Percentiles rank a stretch among this genome's conserved stretches.
Evolutionary conservation across 2,329 filamentous ascomycete genomes (phyloP).

Genomic region (Neofusicoccum parvum): DNA sequence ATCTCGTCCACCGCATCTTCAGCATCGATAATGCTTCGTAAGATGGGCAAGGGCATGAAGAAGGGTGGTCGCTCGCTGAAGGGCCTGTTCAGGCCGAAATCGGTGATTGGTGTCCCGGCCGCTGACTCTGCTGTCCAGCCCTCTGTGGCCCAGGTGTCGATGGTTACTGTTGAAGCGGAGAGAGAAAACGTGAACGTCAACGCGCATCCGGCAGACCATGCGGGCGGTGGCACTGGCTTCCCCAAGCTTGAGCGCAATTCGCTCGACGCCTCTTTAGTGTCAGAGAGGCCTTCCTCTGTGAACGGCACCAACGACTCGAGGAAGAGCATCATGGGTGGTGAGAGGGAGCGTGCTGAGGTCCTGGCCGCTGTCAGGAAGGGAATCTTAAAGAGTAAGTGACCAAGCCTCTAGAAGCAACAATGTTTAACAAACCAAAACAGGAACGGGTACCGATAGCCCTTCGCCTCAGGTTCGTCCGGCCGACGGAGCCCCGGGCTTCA

Average conservation of each 20-base stretch:
- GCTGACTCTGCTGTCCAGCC: slow-evolving; percentile 68
- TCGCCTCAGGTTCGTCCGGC: slow-evolving; percentile 67
- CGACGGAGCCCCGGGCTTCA: slow-evolving; percentile 55
- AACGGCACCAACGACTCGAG: slow-evolving; percentile 57
- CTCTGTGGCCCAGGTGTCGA: slow-evolving; percentile 83
- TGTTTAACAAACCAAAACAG: slow-evolving; percentile 39
- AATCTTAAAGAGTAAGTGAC: slow-evolving; percentile 80
- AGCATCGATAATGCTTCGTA: slow-evolving; percentile 90
- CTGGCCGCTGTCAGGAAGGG: slow-evolving; percentile 92
- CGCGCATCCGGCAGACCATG: slow-evolving; percentile 66
- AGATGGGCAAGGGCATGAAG: slow-evolving; percentile 99
- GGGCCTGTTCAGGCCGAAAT: slow-evolving; percentile 93
- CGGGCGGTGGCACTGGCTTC: slow-evolving; percentile 75
- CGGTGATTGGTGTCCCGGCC: slow-evolving; percentile 74
- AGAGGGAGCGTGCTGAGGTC: slow-evolving; percentile 87
- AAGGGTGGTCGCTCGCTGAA: slow-evolving; percentile 88
- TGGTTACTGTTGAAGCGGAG: slow-evolving; percentile 95
- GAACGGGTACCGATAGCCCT: slow-evolving; percentile 64
- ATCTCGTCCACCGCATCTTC: slow-evolving; percentile 89
- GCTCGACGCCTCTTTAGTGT: slow-evolving; percentile 60
- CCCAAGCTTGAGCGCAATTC: slow-evolving; percentile 84
- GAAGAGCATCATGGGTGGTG: slow-evolving; percentile 89
- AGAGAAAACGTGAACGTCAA: slow-evolving; percentile 80
- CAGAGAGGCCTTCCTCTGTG: slow-evolving; percentile 49
- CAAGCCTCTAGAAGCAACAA: not conserved